Evolutionary conservation across 371 early-diverging fungal species (phyloP).

Genomic region (Rhizopus sp.): DNA sequence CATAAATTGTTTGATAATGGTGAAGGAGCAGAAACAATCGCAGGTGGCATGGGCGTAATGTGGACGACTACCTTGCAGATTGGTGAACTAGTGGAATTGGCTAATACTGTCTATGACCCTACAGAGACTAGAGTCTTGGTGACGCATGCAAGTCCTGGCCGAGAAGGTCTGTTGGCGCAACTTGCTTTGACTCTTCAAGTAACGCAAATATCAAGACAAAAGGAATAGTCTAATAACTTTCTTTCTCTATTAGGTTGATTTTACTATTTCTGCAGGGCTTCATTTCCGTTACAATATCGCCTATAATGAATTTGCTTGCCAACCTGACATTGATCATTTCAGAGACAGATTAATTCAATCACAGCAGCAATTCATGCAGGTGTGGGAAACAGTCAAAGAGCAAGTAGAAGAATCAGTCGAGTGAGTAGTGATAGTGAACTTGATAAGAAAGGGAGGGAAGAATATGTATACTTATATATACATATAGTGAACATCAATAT

Average conservation of each 20-base stretch:
- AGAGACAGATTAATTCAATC: slow-evolving; percentile 57
- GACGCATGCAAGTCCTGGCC: slow-evolving; percentile 67
- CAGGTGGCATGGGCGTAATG: slow-evolving; percentile 70
- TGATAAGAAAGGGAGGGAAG: too few species aligned
- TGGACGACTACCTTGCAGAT: slow-evolving; percentile 73
- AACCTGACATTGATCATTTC: slow-evolving; percentile 62
- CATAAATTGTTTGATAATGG: slow-evolving; percentile 74
- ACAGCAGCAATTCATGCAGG: slow-evolving; percentile 58
- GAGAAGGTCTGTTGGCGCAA: slow-evolving; percentile 67
- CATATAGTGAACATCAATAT: slow-evolving; percentile 51
- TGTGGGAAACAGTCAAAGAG: slow-evolving; percentile 62
- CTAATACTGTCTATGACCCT: slow-evolving; percentile 51
- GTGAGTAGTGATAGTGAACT: slow-evolving; percentile 33
- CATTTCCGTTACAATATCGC: slow-evolving; percentile 73
- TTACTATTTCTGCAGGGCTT: slow-evolving; percentile 67
- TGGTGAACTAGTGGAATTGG: slow-evolving; percentile 66
- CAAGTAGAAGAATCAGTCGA: slow-evolving; percentile 62
- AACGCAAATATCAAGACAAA: slow-evolving; percentile 9
- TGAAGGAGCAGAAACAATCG: slow-evolving; percentile 68
- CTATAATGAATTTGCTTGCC: slow-evolving; percentile 68
- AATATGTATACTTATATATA: neutral
- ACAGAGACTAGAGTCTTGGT: slow-evolving; percentile 63
- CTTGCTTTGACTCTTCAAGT: slow-evolving; percentile 61
- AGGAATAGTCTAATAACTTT: neutral
- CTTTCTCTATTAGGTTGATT: slow-evolving; percentile 53